Percentiles rank a stretch among this genome's conserved stretches.
Evolutionary conservation across 495 filamentous ascomycete species (phyloP).

Genomic region (Emericellopsis terricola): DNA sequence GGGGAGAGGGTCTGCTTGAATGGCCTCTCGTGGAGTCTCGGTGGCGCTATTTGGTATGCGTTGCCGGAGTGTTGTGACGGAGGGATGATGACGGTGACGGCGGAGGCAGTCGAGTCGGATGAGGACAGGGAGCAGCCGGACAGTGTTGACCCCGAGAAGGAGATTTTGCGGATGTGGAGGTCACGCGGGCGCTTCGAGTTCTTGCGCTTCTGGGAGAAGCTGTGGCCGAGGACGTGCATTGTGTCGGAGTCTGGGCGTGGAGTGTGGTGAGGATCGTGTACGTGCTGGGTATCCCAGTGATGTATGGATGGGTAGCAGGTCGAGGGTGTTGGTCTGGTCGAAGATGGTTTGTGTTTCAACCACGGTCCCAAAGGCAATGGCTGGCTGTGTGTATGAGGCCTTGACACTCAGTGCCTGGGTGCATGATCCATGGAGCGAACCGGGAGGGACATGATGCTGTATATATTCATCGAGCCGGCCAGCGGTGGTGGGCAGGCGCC

Average conservation of each 20-base stretch:
- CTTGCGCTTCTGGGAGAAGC: neutral
- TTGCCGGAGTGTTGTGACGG: neutral
- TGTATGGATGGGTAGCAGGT: neutral
- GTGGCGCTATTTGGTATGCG: neutral
- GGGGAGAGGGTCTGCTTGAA: neutral
- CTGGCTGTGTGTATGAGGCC: neutral
- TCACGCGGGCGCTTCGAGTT: conserved; percentile 1
- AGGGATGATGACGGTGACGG: neutral
- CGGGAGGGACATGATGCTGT: neutral
- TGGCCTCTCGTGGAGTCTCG: conserved; percentile 1
- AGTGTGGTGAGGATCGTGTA: too few species aligned
- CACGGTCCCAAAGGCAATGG: neutral
- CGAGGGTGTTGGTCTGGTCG: neutral
- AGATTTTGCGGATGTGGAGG: conserved; percentile 3
- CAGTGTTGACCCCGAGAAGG: conserved; percentile 1
- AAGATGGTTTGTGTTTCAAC: neutral
- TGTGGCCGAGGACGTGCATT: neutral
- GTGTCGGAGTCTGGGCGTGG: neutral
- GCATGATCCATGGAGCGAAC: neutral
- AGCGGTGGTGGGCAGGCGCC: too few species aligned
- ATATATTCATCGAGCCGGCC: too few species aligned
- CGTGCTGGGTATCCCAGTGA: too few species aligned
- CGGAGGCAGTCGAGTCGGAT: conserved; percentile 2
- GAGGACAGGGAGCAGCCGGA: conserved; percentile 2
- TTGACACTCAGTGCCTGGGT: neutral